Conservation (phyloP, 2,329 filamentous ascomycete genomes). For the Paecilomyces formosus region DNA sequence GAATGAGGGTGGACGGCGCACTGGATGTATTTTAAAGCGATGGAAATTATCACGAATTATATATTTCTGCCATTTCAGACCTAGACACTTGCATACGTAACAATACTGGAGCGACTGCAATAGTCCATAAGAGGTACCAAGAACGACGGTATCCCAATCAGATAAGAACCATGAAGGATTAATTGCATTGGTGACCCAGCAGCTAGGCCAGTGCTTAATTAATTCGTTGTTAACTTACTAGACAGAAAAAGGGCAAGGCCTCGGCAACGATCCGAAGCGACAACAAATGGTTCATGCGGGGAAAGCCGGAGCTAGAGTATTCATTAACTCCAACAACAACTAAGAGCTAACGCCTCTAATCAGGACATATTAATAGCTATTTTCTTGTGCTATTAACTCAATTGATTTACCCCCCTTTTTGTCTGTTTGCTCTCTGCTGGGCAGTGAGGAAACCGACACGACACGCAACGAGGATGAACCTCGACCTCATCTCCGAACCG, state of each 20-base stretch:
- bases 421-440: neutral
- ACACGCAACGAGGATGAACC: conserved; percentile 2
- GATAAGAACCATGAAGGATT: neutral
- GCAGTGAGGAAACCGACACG: neutral
- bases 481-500: conserved; percentile 18
- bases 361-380: too few species aligned
- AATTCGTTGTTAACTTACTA: neutral
- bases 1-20: neutral
- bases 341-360: too few species aligned
- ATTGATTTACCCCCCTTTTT: neutral
- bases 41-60: neutral
- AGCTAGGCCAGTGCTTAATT: neutral
- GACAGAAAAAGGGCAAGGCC: neutral
- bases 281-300: too few species aligned
- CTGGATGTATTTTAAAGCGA: neutral
- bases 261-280: neutral
- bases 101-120: neutral
- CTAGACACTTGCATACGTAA: neutral
- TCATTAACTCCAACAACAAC: too few species aligned
- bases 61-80: neutral
- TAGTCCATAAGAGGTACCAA: neutral
- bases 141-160: neutral
- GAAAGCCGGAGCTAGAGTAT: too few species aligned
- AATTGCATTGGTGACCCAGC: too few species aligned
- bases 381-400: neutral